These are phyloP conservation scores for Penicillium frequentans DNA, from an alignment of 2,329 filamentous ascomycete species.

Conservation along the genomic window DNA sequence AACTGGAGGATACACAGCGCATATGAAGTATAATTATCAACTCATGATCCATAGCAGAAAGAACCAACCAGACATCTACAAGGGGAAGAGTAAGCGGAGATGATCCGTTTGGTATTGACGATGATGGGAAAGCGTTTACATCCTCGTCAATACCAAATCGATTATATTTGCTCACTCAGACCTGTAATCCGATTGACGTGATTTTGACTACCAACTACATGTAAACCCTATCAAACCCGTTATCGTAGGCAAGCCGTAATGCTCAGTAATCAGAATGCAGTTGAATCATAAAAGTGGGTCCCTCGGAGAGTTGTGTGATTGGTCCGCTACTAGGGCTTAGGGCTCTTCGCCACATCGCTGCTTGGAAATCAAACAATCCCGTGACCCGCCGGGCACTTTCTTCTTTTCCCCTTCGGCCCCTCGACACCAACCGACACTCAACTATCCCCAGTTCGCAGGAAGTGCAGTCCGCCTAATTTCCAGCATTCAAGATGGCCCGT, in stretches of 20 bases:
- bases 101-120: too few species aligned
- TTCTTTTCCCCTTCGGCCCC: conserved; percentile 33
- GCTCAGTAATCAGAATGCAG: conserved; percentile 4
- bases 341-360: conserved; percentile 42
- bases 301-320: conserved; percentile 23
- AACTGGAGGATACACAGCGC: conserved; percentile 3
- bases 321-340: conserved; percentile 42
- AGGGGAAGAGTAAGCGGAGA: not conserved
- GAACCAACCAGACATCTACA: conserved; percentile 5
- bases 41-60: conserved; percentile 8
- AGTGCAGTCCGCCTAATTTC: conserved; percentile 48
- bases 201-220: not conserved
- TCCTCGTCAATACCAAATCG: too few species aligned
- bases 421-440: conserved; percentile 37
- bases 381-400: conserved; percentile 24
- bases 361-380: conserved; percentile 45
- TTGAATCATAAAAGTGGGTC: conserved; percentile 7
- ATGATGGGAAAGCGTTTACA: too few species aligned
- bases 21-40: conserved; percentile 7
- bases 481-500: conserved; percentile 89
- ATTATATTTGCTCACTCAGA: too few species aligned
- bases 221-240: not conserved
- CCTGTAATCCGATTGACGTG: not conserved
- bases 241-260: not conserved
- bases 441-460: conserved; percentile 48